A percentile compares a stretch with the other conserved stretches of the same genome.
Evolutionary conservation across 2,329 filamentous ascomycete species (phyloP).

Genomic region (Chrysoporthe deuterocubensis): DNA sequence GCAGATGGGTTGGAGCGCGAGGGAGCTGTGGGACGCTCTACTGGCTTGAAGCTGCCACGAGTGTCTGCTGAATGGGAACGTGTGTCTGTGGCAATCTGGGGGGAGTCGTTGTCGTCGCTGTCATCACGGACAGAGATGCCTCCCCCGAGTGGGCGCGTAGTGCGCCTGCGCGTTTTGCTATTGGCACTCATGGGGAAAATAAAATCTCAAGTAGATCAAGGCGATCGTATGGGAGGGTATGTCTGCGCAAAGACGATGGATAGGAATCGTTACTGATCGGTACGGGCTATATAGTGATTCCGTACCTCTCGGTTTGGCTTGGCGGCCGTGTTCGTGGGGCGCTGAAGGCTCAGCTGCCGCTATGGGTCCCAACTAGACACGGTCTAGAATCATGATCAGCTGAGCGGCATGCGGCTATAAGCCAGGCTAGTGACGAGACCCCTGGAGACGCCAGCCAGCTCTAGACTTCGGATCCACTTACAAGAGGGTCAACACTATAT

Average conservation of each 20-base stretch:
- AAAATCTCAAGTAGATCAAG: not conserved
- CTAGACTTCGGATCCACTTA: not conserved
- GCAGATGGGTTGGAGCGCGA: not conserved
- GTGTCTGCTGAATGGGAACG: not conserved
- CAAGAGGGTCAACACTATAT: not conserved
- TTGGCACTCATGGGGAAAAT: not conserved
- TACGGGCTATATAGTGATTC: too few relatives aligned
- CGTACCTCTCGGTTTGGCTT: too few relatives aligned
- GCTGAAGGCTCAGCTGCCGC: not conserved
- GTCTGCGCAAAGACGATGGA: too few relatives aligned
- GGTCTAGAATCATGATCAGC: not conserved
- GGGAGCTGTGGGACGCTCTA: not conserved
- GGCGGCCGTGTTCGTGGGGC: not conserved
- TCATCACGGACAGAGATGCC: not conserved
- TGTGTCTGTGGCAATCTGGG: not conserved
- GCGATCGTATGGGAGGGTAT: too few relatives aligned
- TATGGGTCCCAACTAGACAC: not conserved
- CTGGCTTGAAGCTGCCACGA: not conserved
- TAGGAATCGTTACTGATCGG: too few relatives aligned
- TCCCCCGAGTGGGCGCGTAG: not conserved
- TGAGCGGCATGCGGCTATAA: not conserved
- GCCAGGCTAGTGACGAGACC: not conserved
- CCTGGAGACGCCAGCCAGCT: not conserved
- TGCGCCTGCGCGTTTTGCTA: not conserved
- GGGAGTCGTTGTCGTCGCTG: not conserved